phyloP scores from a whole-genome alignment of 352 stramenopile species.

The Pilasporangium apinafurcum region DNA sequence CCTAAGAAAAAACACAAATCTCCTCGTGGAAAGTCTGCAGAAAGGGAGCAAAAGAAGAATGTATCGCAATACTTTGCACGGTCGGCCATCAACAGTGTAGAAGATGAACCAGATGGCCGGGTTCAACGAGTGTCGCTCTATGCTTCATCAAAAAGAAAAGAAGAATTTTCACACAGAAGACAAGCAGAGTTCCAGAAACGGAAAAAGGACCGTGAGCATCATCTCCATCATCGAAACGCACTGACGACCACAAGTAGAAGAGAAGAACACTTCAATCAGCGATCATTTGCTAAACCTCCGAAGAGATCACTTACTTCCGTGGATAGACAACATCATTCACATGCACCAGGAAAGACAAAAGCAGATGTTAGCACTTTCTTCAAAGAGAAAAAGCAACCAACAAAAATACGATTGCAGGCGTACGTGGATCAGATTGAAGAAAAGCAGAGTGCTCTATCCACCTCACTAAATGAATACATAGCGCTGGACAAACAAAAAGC shows the following conservation, averaged over 20 bases:
- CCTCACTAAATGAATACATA: constrained; percentile 23
- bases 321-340: constrained; percentile 1
- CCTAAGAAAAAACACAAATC: too few relatives aligned
- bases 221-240: neutral
- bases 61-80: too few relatives aligned
- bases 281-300: too few relatives aligned
- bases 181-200: constrained; percentile 15
- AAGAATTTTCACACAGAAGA: constrained; percentile 4
- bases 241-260: neutral
- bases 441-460: constrained; percentile 10
- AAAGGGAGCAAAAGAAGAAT: too few relatives aligned
- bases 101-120: too few relatives aligned
- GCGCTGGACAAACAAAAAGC: constrained; percentile 18
- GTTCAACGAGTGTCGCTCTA: too few relatives aligned
- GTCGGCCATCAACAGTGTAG: too few relatives aligned
- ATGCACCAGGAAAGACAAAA: neutral
- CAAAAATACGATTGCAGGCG: constrained; percentile 4
- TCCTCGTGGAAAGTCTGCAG: too few relatives aligned
- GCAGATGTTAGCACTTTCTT: neutral
- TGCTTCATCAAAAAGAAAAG: neutral
- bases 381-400: neutral
- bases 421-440: constrained; percentile 23
- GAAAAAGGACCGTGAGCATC: neutral
- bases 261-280: too few relatives aligned
- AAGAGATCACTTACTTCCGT: too few relatives aligned